phyloP scores from a whole-genome alignment of 768 basidiomycete genomes.

The Suillus subluteus region DNA sequence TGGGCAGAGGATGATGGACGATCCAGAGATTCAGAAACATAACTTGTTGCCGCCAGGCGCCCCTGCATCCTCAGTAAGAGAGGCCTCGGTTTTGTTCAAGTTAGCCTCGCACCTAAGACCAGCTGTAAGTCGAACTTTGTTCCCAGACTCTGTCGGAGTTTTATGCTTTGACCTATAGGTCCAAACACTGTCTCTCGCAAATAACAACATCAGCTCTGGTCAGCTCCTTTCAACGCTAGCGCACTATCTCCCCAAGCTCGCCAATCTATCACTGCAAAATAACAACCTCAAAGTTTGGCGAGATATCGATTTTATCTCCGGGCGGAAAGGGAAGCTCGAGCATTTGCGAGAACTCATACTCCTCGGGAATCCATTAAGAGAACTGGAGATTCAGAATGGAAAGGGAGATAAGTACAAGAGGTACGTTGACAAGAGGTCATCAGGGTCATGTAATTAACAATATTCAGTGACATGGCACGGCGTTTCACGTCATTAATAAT shows the following conservation, averaged over 20 bases:
- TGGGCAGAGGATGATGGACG: conserved; percentile 73
- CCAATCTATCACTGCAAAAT: conserved; percentile 79
- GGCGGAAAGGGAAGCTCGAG: conserved; percentile 57
- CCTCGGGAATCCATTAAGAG: conserved; percentile 75
- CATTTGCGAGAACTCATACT: conserved; percentile 75
- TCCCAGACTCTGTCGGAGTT: background rate
- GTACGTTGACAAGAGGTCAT: conserved; percentile 42
- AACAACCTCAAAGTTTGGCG: conserved; percentile 72
- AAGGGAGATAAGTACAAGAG: conserved; percentile 68
- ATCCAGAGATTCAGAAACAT: conserved; percentile 74
- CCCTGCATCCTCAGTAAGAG: conserved; percentile 60
- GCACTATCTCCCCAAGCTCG: conserved; percentile 78
- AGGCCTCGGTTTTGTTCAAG: conserved; percentile 88
- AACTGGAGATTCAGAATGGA: conserved; percentile 57
- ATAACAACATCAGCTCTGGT: conserved; percentile 69
- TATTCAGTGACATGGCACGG: conserved; percentile 71
- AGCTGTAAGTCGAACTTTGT: conserved; percentile 47
- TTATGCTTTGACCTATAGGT: conserved; percentile 43
- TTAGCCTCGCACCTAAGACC: conserved; percentile 80
- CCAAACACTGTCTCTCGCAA: conserved; percentile 83
- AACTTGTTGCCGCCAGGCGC: conserved; percentile 72
- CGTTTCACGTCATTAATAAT: conserved; percentile 84
- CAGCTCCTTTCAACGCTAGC: conserved; percentile 61
- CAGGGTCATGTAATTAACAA: conserved; percentile 10
- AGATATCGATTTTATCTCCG: conserved; percentile 69